Evolutionary conservation across 1,284 basidiomycete genomes (phyloP).

Genomic region (Microbotryum intermedium): DNA sequence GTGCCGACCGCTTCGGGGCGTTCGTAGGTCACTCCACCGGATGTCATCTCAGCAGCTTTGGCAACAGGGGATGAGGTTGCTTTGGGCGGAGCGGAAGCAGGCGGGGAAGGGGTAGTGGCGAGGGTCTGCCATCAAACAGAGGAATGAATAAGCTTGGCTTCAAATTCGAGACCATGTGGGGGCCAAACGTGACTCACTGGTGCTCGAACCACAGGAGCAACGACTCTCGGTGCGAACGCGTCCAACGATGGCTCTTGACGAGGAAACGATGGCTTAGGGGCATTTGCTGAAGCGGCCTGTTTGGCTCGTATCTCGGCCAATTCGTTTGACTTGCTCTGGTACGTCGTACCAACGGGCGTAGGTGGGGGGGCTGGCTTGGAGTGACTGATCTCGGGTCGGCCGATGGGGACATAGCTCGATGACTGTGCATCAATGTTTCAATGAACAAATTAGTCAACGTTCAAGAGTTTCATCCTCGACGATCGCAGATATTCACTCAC

Average conservation of each 20-base stretch:
- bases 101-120: constrained; percentile 44
- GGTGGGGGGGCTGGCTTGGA: constrained; percentile 25
- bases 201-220: background rate
- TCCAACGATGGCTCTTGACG: too few species aligned
- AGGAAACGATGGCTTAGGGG: constrained; percentile 36
- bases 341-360: constrained; percentile 35
- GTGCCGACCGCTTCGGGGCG: constrained; percentile 47
- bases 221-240: too few species aligned
- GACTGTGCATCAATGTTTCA: constrained; percentile 6
- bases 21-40: constrained; percentile 27
- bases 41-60: constrained; percentile 25
- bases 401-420: constrained; percentile 36
- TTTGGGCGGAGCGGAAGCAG: constrained; percentile 43
- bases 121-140: constrained; percentile 39
- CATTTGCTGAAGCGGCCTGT: background rate
- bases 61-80: constrained; percentile 37
- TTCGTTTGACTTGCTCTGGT: constrained; percentile 37
- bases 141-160: background rate
- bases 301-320: constrained; percentile 34
- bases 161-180: background rate
- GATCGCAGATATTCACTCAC: constrained; percentile 4
- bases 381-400: constrained; percentile 36
- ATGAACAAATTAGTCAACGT: too few species aligned
- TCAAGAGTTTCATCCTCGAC: too few species aligned
- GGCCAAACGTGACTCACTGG: background rate